Evolutionary conservation across 73 alveolate genomes (phyloP), one percentile per base, ranked within the genome.

Genomic region (Paramecium octaurelia): DNA sequence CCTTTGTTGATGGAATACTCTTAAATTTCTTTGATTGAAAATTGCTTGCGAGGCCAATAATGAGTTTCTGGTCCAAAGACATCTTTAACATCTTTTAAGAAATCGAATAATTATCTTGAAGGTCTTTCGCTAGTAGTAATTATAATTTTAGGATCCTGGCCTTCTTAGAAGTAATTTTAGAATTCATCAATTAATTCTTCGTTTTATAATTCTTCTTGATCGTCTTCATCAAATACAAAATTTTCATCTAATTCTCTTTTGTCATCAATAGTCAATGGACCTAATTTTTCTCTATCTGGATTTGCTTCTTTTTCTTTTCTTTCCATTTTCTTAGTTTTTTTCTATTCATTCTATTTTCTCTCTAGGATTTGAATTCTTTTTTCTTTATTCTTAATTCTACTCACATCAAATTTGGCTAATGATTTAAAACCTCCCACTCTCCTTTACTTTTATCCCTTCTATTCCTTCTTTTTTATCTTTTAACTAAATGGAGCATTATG

Each of bases 1-100:
- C 95, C 99, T 94, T 96, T 96, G 36, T 96, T 95, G 7, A 84
- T 96, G 9, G 99, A 97, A 91, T 94, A 94, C 86, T 98, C 97
- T 88, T 96, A 92, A 20, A 98, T 96, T 71, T 98, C 96, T 73
- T 97, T 97, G 35, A 98, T 94, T 77, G 94, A 94, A 89, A 93
- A 98, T 69, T 97, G 93, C 85, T 96, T 95, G 85, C 99, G 95
- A 40, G 94, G 94, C 58, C 88, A 89, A 46, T 89, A 89, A 71
- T 89, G 91, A 29, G 92, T 70, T 23, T 89, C 88, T 44, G 90
- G 92, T 24, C 91, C 75, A 83, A 89, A 89, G 6, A 83, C 88
- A 31, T 58, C 59, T 70, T 89, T 89, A 8, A 89, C 58, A 31
- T 89, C 94, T 59, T 68, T 89, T 48, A 89, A 38, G 27, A 89